These are phyloP conservation scores for Schizothecium vesticola DNA, from an alignment of 495 filamentous ascomycete species.

Conservation along the genomic window DNA sequence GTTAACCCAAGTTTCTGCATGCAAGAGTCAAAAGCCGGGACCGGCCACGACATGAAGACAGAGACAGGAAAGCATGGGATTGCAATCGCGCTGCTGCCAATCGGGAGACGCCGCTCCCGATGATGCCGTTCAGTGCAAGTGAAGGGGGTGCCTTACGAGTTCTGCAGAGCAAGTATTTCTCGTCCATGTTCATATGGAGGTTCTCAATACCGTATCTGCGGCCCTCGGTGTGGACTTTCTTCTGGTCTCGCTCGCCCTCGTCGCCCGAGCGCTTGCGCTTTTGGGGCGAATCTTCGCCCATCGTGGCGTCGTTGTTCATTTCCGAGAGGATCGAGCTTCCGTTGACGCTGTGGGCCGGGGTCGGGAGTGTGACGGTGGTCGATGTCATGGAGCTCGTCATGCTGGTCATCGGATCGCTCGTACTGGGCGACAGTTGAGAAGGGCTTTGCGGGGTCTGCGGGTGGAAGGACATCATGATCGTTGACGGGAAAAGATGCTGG, in stretches of 20 bases:
- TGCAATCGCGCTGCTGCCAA: neutral
- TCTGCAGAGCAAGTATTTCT: constrained; percentile 56
- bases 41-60: neutral
- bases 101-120: neutral
- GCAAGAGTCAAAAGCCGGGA: constrained; percentile 3
- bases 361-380: constrained; percentile 42
- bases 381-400: constrained; percentile 41
- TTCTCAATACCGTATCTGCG: constrained; percentile 50
- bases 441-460: constrained; percentile 57
- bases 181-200: constrained; percentile 52
- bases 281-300: constrained; percentile 40
- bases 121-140: constrained; percentile 14
- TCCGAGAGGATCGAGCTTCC: constrained; percentile 43
- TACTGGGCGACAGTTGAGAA: constrained; percentile 47
- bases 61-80: constrained; percentile 2
- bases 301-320: constrained; percentile 35
- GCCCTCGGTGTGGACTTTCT: constrained; percentile 52
- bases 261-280: constrained; percentile 51
- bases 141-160: constrained; percentile 54
- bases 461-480: constrained; percentile 49
- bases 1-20: constrained; percentile 44
- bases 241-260: constrained; percentile 47
- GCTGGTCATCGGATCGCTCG: constrained; percentile 40
- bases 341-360: constrained; percentile 55
- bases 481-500: constrained; percentile 11